Conservation (phyloP, 164 flowering plant species). For the Vitis rotundifolia region DNA sequence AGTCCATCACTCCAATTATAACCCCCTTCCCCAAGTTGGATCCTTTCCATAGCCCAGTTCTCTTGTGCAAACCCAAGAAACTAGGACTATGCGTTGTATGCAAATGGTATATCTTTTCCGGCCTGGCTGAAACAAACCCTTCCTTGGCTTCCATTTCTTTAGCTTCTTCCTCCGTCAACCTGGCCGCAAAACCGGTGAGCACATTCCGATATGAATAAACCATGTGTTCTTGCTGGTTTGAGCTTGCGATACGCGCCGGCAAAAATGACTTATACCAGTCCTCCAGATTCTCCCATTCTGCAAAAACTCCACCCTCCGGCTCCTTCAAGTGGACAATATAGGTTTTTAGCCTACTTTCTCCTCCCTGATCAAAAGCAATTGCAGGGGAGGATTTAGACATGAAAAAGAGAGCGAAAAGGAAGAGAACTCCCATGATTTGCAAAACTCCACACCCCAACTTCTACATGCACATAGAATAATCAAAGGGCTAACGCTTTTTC, state of each 20-base stretch:
- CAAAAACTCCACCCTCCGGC: neutral
- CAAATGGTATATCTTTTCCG: neutral
- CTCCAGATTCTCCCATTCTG: neutral
- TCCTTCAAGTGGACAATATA: slow-evolving; percentile 16
- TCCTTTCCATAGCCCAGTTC: slow-evolving; percentile 3
- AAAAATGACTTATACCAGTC: slow-evolving; percentile 8
- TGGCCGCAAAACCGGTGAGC: slow-evolving; percentile 6
- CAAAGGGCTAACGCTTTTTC: too few species aligned
- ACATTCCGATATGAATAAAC: neutral
- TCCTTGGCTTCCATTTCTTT: neutral
- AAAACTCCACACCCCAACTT: too few species aligned
- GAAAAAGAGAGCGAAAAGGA: neutral
- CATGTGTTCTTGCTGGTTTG: too few species aligned
- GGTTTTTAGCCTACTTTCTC: slow-evolving; percentile 3
- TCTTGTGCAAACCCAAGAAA: slow-evolving; percentile 5
- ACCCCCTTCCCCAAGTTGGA: slow-evolving; percentile 20
- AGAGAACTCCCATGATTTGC: neutral
- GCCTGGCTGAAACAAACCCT: slow-evolving; percentile 8
- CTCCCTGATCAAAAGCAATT: neutral
- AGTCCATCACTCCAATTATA: slow-evolving; percentile 25
- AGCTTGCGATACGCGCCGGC: too few species aligned
- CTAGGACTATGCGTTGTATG: slow-evolving; percentile 10
- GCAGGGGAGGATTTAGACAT: neutral
- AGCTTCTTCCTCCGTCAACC: neutral
- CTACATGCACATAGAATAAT: too few species aligned